Evolutionary conservation across 305 asterid species (phyloP).

Genomic region (Fraxinus paxiana): DNA sequence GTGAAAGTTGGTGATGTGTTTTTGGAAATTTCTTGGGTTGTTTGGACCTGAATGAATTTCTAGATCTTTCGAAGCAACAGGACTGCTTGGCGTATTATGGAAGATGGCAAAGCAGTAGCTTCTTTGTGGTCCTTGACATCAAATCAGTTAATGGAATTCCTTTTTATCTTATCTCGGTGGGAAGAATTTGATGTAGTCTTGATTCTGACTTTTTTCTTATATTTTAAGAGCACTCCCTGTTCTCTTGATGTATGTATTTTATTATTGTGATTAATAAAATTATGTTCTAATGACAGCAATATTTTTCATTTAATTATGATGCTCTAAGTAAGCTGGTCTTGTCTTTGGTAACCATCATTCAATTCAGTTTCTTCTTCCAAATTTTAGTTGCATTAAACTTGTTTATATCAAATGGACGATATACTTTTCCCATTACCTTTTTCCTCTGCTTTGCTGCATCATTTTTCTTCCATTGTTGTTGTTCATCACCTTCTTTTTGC

Average conservation of each 20-base stretch:
- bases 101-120: not conserved
- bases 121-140: not conserved
- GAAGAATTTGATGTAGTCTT: not conserved
- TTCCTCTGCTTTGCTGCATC: conserved; percentile 9
- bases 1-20: not conserved
- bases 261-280: not conserved
- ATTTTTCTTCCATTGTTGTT: not conserved
- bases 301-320: not conserved
- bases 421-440: not conserved
- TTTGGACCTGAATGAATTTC: not conserved
- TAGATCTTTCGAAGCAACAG: not conserved
- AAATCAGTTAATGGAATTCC: not conserved
- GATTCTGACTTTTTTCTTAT: not conserved
- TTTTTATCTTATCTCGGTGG: not conserved
- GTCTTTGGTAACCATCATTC: not conserved
- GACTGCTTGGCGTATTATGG: not conserved
- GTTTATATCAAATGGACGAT: not conserved
- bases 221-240: not conserved
- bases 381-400: not conserved
- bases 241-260: not conserved
- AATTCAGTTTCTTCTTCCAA: not conserved
- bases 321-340: not conserved
- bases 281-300: not conserved
- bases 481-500: not conserved
- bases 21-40: not conserved